Evolutionary conservation across 805 yeast genomes (phyloP).

Genomic region (Candida sphagnicola): DNA sequence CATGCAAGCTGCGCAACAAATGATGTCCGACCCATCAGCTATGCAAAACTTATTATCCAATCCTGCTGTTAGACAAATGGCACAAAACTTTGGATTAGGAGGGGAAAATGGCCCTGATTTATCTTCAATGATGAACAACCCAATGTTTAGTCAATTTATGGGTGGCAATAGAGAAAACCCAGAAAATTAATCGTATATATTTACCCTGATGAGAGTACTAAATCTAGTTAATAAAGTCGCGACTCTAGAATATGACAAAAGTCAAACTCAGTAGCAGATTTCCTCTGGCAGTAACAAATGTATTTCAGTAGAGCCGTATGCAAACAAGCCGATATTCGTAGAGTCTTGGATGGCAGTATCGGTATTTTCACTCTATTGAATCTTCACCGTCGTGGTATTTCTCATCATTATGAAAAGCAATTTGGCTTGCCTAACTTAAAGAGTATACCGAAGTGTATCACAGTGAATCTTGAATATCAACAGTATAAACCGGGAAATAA

Average conservation of each 20-base stretch:
- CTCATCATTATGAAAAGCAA: background rate
- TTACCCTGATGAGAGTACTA: background rate
- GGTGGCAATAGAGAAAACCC: slow-evolving; percentile 35
- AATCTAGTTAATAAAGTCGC: background rate
- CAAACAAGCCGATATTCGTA: too few species aligned
- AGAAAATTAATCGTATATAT: background rate
- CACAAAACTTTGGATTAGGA: slow-evolving; percentile 68
- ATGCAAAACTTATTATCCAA: slow-evolving; percentile 70
- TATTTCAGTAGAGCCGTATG: too few species aligned
- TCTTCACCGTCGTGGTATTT: background rate
- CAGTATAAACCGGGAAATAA: slow-evolving; percentile 10
- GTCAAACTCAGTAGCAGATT: too few species aligned
- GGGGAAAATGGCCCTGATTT: slow-evolving; percentile 57
- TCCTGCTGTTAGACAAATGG: slow-evolving; percentile 82
- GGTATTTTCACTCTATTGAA: too few species aligned
- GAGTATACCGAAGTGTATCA: background rate
- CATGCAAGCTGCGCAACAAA: slow-evolving; percentile 81
- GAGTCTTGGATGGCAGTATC: too few species aligned
- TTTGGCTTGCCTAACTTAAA: background rate
- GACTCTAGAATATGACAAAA: too few species aligned
- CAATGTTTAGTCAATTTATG: slow-evolving; percentile 68
- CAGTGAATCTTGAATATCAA: background rate
- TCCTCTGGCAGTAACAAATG: too few species aligned
- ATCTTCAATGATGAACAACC: slow-evolving; percentile 74
- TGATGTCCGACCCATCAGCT: slow-evolving; percentile 84